Base-by-base conservation (phyloP, 2,329 filamentous ascomycete genomes). In the Exophiala lecanii-corni region DNA sequence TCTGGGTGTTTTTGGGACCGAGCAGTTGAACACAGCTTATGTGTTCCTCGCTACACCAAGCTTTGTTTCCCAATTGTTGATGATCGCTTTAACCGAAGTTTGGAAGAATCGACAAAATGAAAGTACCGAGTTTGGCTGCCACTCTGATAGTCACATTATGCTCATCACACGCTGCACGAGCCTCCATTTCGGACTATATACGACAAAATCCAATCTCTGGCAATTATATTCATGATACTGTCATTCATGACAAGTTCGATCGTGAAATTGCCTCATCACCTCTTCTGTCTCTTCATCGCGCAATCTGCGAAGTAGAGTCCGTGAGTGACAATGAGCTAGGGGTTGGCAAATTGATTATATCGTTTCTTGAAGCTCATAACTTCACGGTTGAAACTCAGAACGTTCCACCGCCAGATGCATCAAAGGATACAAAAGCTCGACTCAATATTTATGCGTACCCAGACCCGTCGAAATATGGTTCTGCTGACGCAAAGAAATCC, bases 361-460 rank as follows among this genome's bases (percentile, higher is more conserved):
- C 74, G 1, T 87, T 86, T 57, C 77, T 95, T 4, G 62, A 71
- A 44, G 59, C 64, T 3, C 72, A 74, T 47, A 72, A 76, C 54
- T 84, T 82, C 63, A 78, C 71, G 0, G 79, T 84, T 21, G 74
- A 83, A 54, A 75, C 72, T 44, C 81, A 84, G 56, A 59, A 61
- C 21, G 62, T 72, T 9, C 56, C 43, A 7, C 41, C 57, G 17
- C 57, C 53, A 2, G 39, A 43, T 1, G 54, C 53, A 13, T 56
- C 57, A 35, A 60, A 47, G 21, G 31, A 17, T 20, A 49, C 47
- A n/a, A 50, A 67, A 28, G 60, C 65, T 20, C 75, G 84, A 31
- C 89, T 83, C 70, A 95, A 95, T 57, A 72, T 95, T 36, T 70
- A 89, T 30, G 89, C 89, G 2, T 88, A 77, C 47, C 65, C 70